Evolutionary conservation across 2,329 filamentous ascomycete genomes (phyloP).

Genomic region (Dactylellina parvicollis): DNA sequence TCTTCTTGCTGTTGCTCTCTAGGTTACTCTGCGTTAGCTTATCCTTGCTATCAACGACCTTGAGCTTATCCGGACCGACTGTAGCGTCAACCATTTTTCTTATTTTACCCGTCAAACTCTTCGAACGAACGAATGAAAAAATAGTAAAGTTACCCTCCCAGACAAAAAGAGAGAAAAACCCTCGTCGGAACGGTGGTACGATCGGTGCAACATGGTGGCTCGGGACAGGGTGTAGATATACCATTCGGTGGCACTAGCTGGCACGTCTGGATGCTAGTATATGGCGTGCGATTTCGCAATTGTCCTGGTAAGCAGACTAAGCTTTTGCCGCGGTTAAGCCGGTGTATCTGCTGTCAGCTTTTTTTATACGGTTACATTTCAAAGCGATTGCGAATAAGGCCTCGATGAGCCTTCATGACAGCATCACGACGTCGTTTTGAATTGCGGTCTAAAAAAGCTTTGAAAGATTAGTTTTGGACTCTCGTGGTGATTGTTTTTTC

Average conservation of each 20-base stretch:
- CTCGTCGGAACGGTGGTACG: slow-evolving; percentile 18
- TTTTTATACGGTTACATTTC: no score
- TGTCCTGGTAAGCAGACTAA: slow-evolving; percentile 4
- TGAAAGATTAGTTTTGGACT: no score
- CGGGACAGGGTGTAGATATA: slow-evolving; percentile 11
- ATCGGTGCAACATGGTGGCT: background rate
- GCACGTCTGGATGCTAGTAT: slow-evolving; percentile 34
- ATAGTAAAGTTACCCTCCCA: background rate
- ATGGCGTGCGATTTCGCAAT: slow-evolving; percentile 54
- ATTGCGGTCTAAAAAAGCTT: no score
- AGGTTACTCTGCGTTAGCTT: slow-evolving; percentile 12
- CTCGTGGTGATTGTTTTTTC: no score
- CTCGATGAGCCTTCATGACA: no score
- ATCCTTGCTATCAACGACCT: slow-evolving; percentile 26
- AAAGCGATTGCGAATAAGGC: background rate
- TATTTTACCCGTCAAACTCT: background rate
- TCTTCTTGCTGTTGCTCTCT: background rate
- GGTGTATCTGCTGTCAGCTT: background rate
- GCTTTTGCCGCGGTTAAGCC: background rate
- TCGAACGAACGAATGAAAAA: background rate
- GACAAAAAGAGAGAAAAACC: slow-evolving; percentile 10
- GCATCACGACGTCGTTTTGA: no score
- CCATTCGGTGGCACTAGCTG: slow-evolving; percentile 28
- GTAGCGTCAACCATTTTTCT: background rate
- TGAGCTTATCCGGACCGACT: slow-evolving; percentile 41